Percentiles rank a stretch among this genome's conserved stretches.
These are phyloP conservation scores for Solanum okadae DNA, from an alignment of 257 asterid species.

Conservation along the genomic window DNA sequence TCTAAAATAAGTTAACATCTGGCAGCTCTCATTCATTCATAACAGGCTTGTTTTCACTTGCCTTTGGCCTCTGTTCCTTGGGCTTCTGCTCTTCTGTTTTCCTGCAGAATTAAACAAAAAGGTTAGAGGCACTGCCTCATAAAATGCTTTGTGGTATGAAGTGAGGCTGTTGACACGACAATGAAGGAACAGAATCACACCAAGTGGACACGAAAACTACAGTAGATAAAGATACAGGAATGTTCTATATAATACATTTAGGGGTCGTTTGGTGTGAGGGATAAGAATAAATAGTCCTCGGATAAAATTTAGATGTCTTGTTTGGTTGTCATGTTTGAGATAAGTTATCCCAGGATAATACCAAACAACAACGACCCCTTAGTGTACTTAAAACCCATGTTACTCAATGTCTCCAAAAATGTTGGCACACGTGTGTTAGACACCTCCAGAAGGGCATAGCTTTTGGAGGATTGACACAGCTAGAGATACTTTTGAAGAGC, in stretches of 20 bases:
- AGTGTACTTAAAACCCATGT: background rate
- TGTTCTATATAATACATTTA: background rate
- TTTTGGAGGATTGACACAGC: background rate
- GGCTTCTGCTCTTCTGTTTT: constrained; percentile 97
- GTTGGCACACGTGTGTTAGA: background rate
- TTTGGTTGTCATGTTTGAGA: background rate
- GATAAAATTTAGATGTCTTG: background rate
- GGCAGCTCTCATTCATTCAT: constrained; percentile 56
- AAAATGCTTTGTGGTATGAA: background rate
- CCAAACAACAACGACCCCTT: no score
- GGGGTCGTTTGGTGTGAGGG: background rate
- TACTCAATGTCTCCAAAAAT: background rate
- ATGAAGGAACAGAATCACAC: background rate
- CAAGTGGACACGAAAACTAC: background rate
- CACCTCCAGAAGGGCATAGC: background rate
- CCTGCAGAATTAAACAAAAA: constrained; percentile 24
- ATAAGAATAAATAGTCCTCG: background rate
- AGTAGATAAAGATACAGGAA: background rate
- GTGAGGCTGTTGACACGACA: background rate
- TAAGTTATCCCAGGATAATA: no score
- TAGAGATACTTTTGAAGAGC: background rate
- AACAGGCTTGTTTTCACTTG: constrained; percentile 88
- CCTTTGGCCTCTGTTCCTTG: constrained; percentile 88
- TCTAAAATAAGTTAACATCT: background rate
- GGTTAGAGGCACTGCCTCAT: background rate